Evolutionary conservation across 148 eudicot genomes (phyloP), one percentile per base, ranked within the genome.

Genomic region (Camellia lanceoleosa): DNA sequence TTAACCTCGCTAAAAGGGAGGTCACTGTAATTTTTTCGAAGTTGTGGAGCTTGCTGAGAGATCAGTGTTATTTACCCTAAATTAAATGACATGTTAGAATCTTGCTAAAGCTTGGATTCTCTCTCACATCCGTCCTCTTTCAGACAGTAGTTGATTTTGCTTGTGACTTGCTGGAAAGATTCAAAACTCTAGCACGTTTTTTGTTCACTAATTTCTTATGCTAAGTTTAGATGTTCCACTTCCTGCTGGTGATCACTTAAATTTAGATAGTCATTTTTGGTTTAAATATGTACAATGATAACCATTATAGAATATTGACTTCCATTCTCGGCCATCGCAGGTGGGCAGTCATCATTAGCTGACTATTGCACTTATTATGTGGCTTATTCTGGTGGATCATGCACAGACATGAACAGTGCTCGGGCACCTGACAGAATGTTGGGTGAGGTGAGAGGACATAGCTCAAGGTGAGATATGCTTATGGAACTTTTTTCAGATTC

Each of bases 331-430:
- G 68, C 56, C 64, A 56, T 86, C 82, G 82, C 92, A 96, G 99
- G 99, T 64, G 98, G 99, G 20, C 99, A 96, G 86, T 96, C 98
- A 16, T 89, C 99, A 67, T 89, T 96, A 90, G 98, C 99, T 68
- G 99, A 96, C 88, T 96, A 96, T 83, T 93, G 98, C 91, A 91
- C 99, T 71, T 96, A 93, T 80, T 96, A 86, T 83, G 97, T 96
- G 76, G 99, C 99, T 38, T 96, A 96, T 77, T 96, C 99, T 77
- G 99, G 93, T 90, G 99, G 99, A 60, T 93, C 99, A 13, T 96
- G 99, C 78, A 92, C 92, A 58, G 95, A 96, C 84, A 89, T 86
- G 75, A 96, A 89, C 70, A 88, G 98, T 85, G 99, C 99, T 20
- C 86, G 99, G 74, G 85, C 97, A 77, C 99, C 99, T 80, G 99